Evolutionary conservation across 2,329 filamentous ascomycete genomes (phyloP), one percentile per base, ranked within the genome.

Genomic region (Sporothrix globosa): DNA sequence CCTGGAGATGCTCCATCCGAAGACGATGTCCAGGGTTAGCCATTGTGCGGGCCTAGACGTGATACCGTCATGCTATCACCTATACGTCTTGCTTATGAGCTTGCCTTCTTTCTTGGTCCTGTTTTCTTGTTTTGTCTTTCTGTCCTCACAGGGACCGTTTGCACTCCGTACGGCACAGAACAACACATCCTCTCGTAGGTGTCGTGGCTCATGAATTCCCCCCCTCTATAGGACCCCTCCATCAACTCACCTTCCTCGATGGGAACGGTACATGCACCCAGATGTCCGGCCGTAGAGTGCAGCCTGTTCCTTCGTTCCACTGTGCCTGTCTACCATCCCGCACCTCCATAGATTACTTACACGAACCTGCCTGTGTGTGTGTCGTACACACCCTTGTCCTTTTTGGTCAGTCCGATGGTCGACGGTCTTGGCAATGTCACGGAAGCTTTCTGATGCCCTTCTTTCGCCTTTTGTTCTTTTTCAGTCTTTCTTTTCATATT

Each of bases 351-450:
- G 60, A 68, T 69, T 50, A 30, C 67, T 17, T 52, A 41, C 54
- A 69, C 19, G 54, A 69, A 46, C 54, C 54, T 58, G 53, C 60
- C 48, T 48, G 24, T 48, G 11, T n/a, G 54, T 41, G 53, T 27
- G 7, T 4, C 27, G 27, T 58, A 24, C 44, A 61, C 27, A 52
- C 54, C 27, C 21, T 34, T 34, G 58, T 44, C 27, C 21, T 34
- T 21, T 44, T 27, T 69, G 44, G 24, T 41, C 52, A 48, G 41
- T 61, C 54, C 54, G 67, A 60, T 69, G 67, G 67, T 61, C 19
- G 54, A 69, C 27, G 9, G 24, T 39, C 54, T 69, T 69, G 67
- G 67, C 67, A 61, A 48, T 61, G 54, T 41, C 54, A 50, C 67
- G 54, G 67, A 69, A 60, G 67, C 52, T 34, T 53, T 48, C 27